These are phyloP conservation scores for Thelonectria discophora DNA, from an alignment of 2,329 filamentous ascomycete genomes.

Conservation along the genomic window DNA sequence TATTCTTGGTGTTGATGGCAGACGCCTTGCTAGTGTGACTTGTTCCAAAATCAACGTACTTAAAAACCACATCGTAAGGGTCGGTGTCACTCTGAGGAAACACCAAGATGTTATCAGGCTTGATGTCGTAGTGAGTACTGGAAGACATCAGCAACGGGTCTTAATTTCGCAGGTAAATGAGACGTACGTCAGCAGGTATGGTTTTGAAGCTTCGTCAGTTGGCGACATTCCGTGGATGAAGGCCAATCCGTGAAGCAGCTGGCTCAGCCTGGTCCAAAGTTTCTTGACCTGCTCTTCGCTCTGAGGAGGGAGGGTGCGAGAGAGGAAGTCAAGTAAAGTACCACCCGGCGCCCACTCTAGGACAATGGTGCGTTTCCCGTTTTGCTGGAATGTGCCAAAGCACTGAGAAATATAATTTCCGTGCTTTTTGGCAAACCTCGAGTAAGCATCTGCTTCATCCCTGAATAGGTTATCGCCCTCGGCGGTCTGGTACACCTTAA, in stretches of 20 bases:
- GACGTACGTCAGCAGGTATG: neutral
- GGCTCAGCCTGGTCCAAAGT: conserved; percentile 4
- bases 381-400: conserved; percentile 14
- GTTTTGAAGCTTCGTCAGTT: neutral
- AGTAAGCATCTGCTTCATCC: conserved; percentile 10
- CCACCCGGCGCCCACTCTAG: conserved; percentile 17
- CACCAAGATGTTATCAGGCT: conserved; percentile 27
- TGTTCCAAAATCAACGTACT: conserved; percentile 23
- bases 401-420: neutral
- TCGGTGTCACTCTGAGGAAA: conserved; percentile 1
- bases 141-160: neutral
- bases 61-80: conserved; percentile 16
- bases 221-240: neutral
- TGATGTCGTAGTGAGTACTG: conserved; percentile 26
- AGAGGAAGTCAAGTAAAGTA: conserved; percentile 14
- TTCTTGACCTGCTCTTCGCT: neutral
- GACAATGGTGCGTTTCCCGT: neutral
- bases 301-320: neutral
- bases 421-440: rapidly evolving
- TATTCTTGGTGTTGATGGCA: neutral
- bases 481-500: conserved; percentile 19
- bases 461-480: neutral
- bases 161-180: neutral
- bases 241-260: neutral
- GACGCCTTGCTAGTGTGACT: neutral